phyloP scores from a whole-genome alignment of 2,329 filamentous ascomycete genomes.

The Hymenotorrendiella dingleyae region DNA sequence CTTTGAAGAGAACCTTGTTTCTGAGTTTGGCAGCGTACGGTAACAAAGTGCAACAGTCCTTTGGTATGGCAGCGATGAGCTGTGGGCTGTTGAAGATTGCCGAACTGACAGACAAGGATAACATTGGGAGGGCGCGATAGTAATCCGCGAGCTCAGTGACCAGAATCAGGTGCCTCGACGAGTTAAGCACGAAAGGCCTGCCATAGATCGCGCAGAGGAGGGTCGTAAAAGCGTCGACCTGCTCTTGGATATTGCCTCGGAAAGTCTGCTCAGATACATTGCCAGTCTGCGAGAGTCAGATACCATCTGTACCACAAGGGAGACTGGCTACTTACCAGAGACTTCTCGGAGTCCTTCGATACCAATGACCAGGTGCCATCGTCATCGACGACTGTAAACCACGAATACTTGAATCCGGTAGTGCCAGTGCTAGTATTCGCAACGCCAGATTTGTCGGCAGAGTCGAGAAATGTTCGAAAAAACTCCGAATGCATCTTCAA shows the following conservation, averaged over 20 bases:
- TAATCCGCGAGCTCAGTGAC: background rate
- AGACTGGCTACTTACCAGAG: no score
- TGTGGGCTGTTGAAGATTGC: background rate
- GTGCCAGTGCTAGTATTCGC: background rate
- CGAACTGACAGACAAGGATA: background rate
- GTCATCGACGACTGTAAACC: slow-evolving; percentile 10
- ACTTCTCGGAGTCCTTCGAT: no score
- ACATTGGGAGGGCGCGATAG: background rate
- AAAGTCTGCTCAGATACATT: no score
- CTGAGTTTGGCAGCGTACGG: background rate
- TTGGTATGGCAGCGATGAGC: background rate
- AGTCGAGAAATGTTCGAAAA: slow-evolving; percentile 7
- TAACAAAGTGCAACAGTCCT: background rate
- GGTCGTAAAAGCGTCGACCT: background rate
- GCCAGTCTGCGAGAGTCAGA: no score
- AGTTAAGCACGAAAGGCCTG: background rate
- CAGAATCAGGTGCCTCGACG: background rate
- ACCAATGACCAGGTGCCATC: slow-evolving; percentile 4
- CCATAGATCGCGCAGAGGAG: background rate
- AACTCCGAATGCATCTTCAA: slow-evolving; percentile 1
- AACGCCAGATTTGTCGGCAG: slow-evolving; percentile 6
- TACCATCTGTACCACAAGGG: no score
- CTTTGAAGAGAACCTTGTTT: background rate
- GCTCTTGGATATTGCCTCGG: background rate
- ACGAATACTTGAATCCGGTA: slow-evolving; percentile 5